Base-by-base conservation (phyloP, 2,329 filamentous ascomycete genomes). In the Fusarium brachygibbosum region DNA sequence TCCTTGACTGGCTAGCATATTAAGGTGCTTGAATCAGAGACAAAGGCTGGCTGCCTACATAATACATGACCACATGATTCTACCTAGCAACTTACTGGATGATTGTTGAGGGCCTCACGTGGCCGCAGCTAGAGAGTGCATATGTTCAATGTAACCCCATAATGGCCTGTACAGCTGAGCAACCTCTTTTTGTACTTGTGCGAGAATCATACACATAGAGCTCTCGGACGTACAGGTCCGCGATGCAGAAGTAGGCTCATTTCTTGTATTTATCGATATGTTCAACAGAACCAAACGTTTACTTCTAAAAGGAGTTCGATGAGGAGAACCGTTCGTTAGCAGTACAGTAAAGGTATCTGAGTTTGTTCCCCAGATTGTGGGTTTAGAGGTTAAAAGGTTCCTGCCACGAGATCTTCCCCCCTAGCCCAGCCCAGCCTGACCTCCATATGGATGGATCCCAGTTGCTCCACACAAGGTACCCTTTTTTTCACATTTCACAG, bases 101-200 rank as follows among this genome's bases (percentile, higher is more conserved):
- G 52, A 31, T 25, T 42, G 42, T 65, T 21, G 66, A 69, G 31
- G 54, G 66, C 61, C 66, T 68, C 66, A 68, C 66, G 66, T 68
- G 66, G 66, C 41, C 38, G 42, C 34, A 69, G 66, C 21, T 41
- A 38, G 37, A 38, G 37, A 59, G 45, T 61, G 19, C 25, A 46
- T 56, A 23, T 31, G 21, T 38, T 25, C 54, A 29, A 66, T 68
- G 66, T 66, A 66, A 68, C 65, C 45, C 48, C 45, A 66, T n/a
- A 23, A 35, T 50, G 42, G 41, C 66, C 55, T 69, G 66, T 48
- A 60, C 66, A 65, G 66, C 54, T 60, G 65, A 44, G 40, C 45
- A 52, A 37, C 55, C 41, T 59, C 23, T 34, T 38, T 16, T 37
- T 25, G 29, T 55, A 16, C n/a, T 48, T 37, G 21, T 41, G 37